Conservation (phyloP, 2,329 filamentous ascomycete species). For the Ophiognomonia clavigignenti-juglandacearum region DNA sequence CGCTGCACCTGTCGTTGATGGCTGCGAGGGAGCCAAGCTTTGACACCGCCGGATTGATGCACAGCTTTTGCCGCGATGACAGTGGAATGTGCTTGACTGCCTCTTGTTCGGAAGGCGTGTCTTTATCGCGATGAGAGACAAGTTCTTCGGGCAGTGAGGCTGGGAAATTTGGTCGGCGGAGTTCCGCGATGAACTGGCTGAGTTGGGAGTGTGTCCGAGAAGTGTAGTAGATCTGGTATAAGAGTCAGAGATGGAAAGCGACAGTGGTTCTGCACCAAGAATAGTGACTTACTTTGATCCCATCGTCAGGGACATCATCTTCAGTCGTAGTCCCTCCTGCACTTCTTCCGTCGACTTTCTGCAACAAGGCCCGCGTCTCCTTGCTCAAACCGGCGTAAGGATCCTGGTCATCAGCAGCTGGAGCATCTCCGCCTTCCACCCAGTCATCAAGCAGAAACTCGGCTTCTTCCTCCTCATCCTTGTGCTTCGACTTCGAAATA, state of each 20-base stretch:
- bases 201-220: slow-evolving; percentile 91
- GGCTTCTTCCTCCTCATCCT: slow-evolving; percentile 48
- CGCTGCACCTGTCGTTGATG: slow-evolving; percentile 90
- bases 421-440: slow-evolving; percentile 43
- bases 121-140: neutral
- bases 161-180: slow-evolving; percentile 73
- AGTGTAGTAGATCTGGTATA: slow-evolving; percentile 71
- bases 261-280: neutral
- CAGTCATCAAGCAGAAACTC: slow-evolving; percentile 70
- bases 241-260: neutral
- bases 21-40: slow-evolving; percentile 67
- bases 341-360: slow-evolving; percentile 52
- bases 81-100: slow-evolving; percentile 75
- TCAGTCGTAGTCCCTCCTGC: slow-evolving; percentile 24
- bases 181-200: slow-evolving; percentile 79
- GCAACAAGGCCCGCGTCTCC: slow-evolving; percentile 70
- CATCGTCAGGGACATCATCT: slow-evolving; percentile 49
- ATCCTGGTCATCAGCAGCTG: slow-evolving; percentile 27
- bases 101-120: slow-evolving; percentile 35
- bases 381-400: slow-evolving; percentile 59
- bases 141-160: slow-evolving; percentile 55
- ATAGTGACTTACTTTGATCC: slow-evolving; percentile 54
- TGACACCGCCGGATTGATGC: slow-evolving; percentile 81
- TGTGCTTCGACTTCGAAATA: slow-evolving; percentile 13
- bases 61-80: slow-evolving; percentile 80